Conservation (phyloP, 2,329 filamentous ascomycete species). For the Neoarthrinium moseri region DNA sequence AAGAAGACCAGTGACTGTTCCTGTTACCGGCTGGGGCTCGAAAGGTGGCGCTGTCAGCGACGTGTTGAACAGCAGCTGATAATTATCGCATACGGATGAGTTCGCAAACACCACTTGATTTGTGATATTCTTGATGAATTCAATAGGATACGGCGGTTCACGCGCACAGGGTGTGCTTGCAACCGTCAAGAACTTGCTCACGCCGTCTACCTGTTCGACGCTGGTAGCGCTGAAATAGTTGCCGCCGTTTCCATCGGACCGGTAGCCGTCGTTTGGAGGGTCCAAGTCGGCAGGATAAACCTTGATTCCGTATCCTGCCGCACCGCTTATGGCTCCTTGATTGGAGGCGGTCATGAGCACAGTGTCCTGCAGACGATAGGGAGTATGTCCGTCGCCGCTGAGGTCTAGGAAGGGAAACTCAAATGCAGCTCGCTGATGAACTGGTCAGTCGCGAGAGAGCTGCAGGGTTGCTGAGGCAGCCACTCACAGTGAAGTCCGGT, state of each 20-base stretch:
- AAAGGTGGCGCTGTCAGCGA: constrained; percentile 31
- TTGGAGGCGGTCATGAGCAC: constrained; percentile 45
- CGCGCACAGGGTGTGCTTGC: constrained; percentile 17
- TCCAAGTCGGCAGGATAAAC: constrained; percentile 41
- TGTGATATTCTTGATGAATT: constrained; percentile 48
- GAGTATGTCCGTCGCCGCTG: constrained; percentile 46
- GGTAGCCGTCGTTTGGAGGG: constrained; percentile 49
- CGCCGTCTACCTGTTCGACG: background rate
- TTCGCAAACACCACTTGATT: constrained; percentile 51
- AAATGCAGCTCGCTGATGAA: constrained; percentile 46
- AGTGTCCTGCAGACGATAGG: constrained; percentile 48
- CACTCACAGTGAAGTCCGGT: constrained; percentile 47
- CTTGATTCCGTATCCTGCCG: constrained; percentile 43
- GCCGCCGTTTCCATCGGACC: constrained; percentile 21
- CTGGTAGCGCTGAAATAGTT: constrained; percentile 8
- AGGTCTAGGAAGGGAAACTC: constrained; percentile 57
- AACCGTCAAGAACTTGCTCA: constrained; percentile 23
- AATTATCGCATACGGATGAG: constrained; percentile 39
- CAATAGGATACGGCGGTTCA: constrained; percentile 32
- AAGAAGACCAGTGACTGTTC: constrained; percentile 19
- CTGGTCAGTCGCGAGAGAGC: background rate
- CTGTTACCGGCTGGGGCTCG: constrained; percentile 25
- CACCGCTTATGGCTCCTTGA: constrained; percentile 41
- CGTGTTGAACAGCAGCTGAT: constrained; percentile 44
- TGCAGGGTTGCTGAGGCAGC: background rate